Evolutionary conservation across 2,329 filamentous ascomycete genomes (phyloP), one percentile per base, ranked within the genome.

Genomic region (Fusarium sulawesiense): DNA sequence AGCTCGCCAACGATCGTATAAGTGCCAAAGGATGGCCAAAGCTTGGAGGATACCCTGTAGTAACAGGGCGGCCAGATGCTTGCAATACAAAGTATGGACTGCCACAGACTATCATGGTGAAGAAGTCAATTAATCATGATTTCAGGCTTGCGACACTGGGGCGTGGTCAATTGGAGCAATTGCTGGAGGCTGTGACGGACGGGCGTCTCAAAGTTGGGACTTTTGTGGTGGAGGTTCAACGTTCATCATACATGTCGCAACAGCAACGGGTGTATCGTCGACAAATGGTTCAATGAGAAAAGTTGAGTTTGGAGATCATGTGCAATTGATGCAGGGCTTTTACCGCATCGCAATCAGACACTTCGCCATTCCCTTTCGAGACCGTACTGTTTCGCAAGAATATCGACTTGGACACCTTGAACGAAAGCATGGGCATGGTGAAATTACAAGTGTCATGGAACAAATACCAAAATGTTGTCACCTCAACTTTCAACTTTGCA

Each of bases 1-100:
- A 48, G 32, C 60, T 57, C 64, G 55, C 67, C 42, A 37, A 46
- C 67, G 55, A 61, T 48, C 23, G 20, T 25, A 41, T 34, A 45
- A 55, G 34, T 55, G 48, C 20, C 27, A 12, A 27, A 29, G 3
- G 7, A 29, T 25, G 37, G 42, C 18, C n/a, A 41, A 25, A 40
- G 29, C 4, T 11, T 7, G 34, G 49, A 53, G 23, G 23, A 42
- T 49, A 49, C 29, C 44, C 44, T 45, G 21, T 18, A 66, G 63
- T 25, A 16, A 18, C 25, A 30, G 20, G 34, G 32, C 4, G 30
- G 23, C n/a, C 20, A 14, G 16, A n/a, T 44, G 30, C 23, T 11
- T 16, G 21, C 16, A 18, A 25, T 18, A 48, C 8, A 41, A 41
- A 34, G 32, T 34, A 34, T 34, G 32, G 16, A 34, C 13, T 27